phyloP scores from a whole-genome alignment of 441 rosid species.

The Syzygium syzygioides region DNA sequence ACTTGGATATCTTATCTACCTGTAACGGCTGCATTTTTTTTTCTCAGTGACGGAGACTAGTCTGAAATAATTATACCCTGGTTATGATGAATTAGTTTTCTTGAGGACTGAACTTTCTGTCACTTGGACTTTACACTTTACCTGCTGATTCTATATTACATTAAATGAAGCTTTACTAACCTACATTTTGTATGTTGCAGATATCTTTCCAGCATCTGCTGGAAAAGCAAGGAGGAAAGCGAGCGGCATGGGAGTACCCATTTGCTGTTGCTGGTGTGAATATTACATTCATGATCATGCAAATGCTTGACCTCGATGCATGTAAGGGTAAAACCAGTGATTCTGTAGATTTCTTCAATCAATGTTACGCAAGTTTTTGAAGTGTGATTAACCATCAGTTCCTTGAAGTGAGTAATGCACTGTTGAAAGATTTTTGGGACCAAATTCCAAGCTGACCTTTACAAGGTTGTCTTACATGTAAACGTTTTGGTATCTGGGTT shows the following conservation, averaged over 20 bases:
- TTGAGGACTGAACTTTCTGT: neutral
- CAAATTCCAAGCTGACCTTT: neutral
- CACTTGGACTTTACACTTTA: neutral
- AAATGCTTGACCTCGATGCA: slow-evolving; percentile 92
- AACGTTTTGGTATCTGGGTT: neutral
- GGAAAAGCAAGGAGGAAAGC: slow-evolving; percentile 66
- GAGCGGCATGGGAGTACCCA: slow-evolving; percentile 96
- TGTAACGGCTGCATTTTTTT: neutral
- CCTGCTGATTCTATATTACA: neutral
- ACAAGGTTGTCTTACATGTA: neutral
- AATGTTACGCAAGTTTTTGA: neutral
- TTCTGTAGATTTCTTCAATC: neutral
- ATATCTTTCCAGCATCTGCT: slow-evolving; percentile 61
- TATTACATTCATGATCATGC: slow-evolving; percentile 92
- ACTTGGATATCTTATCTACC: neutral
- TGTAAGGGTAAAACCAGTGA: slow-evolving; percentile 30
- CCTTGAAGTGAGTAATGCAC: neutral
- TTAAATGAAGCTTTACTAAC: neutral
- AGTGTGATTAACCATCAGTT: neutral
- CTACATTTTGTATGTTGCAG: slow-evolving; percentile 25
- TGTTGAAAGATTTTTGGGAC: neutral
- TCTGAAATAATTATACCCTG: neutral
- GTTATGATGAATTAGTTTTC: neutral
- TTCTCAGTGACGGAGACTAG: neutral
- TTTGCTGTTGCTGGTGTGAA: slow-evolving; percentile 97